Evolutionary conservation across 805 yeast species (phyloP), one percentile per base, ranked within the genome.

Genomic region (Nakazawaea pomicola): DNA sequence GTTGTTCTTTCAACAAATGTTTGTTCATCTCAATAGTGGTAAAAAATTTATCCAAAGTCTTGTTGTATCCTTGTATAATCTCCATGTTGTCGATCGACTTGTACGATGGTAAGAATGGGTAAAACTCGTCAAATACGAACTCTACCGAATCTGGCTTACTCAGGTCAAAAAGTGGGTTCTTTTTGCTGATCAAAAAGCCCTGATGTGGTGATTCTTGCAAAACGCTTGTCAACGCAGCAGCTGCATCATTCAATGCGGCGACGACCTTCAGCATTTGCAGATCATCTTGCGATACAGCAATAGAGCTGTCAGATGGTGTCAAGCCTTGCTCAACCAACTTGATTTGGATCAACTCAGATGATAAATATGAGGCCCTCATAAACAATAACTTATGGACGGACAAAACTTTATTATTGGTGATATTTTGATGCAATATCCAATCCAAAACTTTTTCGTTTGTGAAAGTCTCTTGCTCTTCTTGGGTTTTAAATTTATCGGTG

Each of bases 11-110:
- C 42, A 85, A 61, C 0, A 89, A 80, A 52, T 80, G 76, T 53
- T 86, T 87, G 4, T 88, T 78, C 4, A 95, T 79, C 54, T 91
- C 95, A 12, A 90, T 67, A 0, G 91, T 80, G 0, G 96, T 87
- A 56, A 85, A 91, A 55, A 85, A 91, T 30, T 65, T 68, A 59
- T 91, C 99, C 16, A 91, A 70, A 0, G 97, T 82, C 44, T 75
- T 74, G 55, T 88, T 90, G 58, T 88, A 91, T 0, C 93, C 89
- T 6, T 64, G 60, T 11, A 78, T 61, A 15, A 64, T 65, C 17
- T 64, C 62, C 37, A 53, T 58, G 12, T 51, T 49, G 8, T 53
- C 57, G 11, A 44, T 44, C 4, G 35, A 23, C 43, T 61, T 63
- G 40, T 60, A 58, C 15, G 45, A 44, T 6, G 82, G 82, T 30